Conservation (phyloP, 2,329 filamentous ascomycete species). For the Emericellopsis cladophorae region DNA sequence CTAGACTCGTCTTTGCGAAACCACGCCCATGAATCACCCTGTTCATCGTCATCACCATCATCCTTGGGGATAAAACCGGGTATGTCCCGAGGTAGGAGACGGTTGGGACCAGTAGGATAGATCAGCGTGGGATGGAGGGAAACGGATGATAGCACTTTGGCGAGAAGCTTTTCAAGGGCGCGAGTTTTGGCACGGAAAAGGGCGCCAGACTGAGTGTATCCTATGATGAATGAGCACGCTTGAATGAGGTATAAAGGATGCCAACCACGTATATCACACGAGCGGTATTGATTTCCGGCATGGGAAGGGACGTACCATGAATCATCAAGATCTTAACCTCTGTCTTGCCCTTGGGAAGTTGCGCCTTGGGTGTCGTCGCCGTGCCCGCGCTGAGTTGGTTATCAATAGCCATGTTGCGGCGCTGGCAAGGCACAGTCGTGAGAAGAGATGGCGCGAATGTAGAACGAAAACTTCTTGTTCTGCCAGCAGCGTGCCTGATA, state of each 20-base stretch:
- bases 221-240: conserved; percentile 21
- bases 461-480: not conserved
- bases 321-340: conserved; percentile 63
- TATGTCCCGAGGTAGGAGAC: conserved; percentile 51
- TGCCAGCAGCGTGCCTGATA: too few relatives aligned
- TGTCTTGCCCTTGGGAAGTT: conserved; percentile 5
- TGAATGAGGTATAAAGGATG: too few relatives aligned
- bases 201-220: conserved; percentile 81
- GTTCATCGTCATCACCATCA: conserved; percentile 20
- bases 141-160: conserved; percentile 55
- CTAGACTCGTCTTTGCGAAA: conserved; percentile 58
- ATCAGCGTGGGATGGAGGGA: conserved; percentile 40
- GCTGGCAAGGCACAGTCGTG: not conserved
- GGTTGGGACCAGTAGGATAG: conserved; percentile 59
- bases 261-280: too few relatives aligned
- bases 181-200: conserved; percentile 83
- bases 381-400: not conserved
- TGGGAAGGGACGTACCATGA: conserved; percentile 36
- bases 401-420: not conserved
- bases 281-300: too few relatives aligned
- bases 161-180: conserved; percentile 68
- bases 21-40: conserved; percentile 69
- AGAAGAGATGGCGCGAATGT: not conserved
- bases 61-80: conserved; percentile 47
- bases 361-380: conserved; percentile 13